Conservation (phyloP, 495 filamentous ascomycete genomes). For the Patellaria atrata region DNA sequence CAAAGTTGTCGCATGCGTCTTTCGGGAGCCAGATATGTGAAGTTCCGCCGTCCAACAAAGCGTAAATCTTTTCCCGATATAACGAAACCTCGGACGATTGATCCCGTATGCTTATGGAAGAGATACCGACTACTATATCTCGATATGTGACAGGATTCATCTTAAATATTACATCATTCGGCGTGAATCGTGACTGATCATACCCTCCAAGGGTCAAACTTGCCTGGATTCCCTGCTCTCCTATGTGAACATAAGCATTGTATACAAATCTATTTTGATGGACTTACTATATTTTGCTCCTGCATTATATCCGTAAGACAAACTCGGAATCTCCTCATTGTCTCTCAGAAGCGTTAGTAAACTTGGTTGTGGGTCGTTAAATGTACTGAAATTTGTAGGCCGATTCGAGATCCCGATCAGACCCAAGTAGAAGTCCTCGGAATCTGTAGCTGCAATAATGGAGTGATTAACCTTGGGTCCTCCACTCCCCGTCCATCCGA, state of each 20-base stretch:
- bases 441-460: slow-evolving; percentile 40
- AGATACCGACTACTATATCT: slow-evolving; percentile 20
- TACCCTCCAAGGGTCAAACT: slow-evolving; percentile 27
- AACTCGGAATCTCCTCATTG: slow-evolving; percentile 6
- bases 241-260: neutral
- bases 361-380: slow-evolving; percentile 13
- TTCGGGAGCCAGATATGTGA: slow-evolving; percentile 25
- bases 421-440: slow-evolving; percentile 40
- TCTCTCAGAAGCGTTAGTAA: neutral
- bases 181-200: slow-evolving; percentile 22
- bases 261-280: too few species aligned
- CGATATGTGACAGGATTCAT: too few species aligned
- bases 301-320: slow-evolving; percentile 20
- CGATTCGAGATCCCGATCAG: slow-evolving; percentile 38
- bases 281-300: slow-evolving; percentile 20
- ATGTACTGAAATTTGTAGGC: slow-evolving; percentile 27
- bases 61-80: too few species aligned
- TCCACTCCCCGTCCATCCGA: slow-evolving; percentile 24
- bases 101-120: slow-evolving; percentile 21
- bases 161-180: too few species aligned
- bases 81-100: too few species aligned
- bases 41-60: too few species aligned
- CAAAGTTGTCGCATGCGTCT: slow-evolving; percentile 23
- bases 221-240: slow-evolving; percentile 9
- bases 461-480: slow-evolving; percentile 26